A percentile compares a stretch with the other conserved stretches of the same genome.
These are phyloP conservation scores for Albifimbria verrucaria DNA, from an alignment of 2,329 filamentous ascomycete genomes.

Conservation along the genomic window DNA sequence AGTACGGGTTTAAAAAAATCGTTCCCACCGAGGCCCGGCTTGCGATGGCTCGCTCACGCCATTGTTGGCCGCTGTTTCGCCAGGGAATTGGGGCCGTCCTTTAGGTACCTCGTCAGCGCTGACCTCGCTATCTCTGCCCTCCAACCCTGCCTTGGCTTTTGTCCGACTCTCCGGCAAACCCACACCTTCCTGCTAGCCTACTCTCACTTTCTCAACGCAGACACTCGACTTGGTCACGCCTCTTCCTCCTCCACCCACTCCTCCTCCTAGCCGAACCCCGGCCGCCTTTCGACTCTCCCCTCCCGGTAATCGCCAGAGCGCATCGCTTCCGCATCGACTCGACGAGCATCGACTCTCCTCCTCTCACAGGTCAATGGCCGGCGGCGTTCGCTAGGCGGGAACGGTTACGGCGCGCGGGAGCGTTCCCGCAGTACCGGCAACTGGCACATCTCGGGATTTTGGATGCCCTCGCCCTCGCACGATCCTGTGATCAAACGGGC, in stretches of 20 bases:
- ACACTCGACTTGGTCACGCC: background rate
- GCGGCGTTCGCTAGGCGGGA: conserved; percentile 51
- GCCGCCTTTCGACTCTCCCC: too few relatives aligned
- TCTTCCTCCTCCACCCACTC: background rate
- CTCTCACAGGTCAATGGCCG: conserved; percentile 50
- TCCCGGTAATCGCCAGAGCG: too few relatives aligned
- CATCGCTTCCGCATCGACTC: conserved; percentile 3
- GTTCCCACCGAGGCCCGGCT: too few relatives aligned
- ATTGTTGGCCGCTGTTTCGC: background rate
- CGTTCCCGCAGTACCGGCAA: conserved; percentile 54
- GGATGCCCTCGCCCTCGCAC: too few relatives aligned
- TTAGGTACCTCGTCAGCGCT: too few relatives aligned
- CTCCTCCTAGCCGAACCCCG: conserved; percentile 3
- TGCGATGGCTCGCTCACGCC: too few relatives aligned
- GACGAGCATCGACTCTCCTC: conserved; percentile 7
- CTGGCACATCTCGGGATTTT: conserved; percentile 7
- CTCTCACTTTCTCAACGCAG: background rate
- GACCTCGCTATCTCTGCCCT: too few relatives aligned
- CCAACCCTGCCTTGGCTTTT: background rate
- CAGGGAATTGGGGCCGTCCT: too few relatives aligned
- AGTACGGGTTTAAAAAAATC: too few relatives aligned
- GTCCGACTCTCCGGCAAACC: background rate
- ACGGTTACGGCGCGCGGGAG: conserved; percentile 57
- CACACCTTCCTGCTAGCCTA: background rate
- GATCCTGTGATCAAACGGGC: too few relatives aligned